Evolutionary conservation across 2,329 filamentous ascomycete genomes (phyloP), one percentile per base, ranked within the genome.

Genomic region (Colletotrichum lini): DNA sequence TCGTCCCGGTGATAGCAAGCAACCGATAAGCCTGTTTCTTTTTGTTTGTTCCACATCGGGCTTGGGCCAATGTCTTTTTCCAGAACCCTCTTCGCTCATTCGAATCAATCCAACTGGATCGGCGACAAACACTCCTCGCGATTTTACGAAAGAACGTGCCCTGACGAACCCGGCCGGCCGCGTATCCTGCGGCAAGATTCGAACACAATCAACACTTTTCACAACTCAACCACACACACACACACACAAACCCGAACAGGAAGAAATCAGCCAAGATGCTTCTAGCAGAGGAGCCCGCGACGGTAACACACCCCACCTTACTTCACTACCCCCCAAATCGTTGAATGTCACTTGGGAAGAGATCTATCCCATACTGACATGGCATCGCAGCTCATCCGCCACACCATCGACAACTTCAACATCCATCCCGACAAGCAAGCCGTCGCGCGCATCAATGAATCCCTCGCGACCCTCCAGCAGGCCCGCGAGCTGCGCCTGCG

Each of bases 321-420:
- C 73, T 89, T 13, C 3, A 0, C 30, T 16, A 18, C 26, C 38
- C 18, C 18, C n/a, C 18, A 21, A 38, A 12, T 21, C 2, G n/a
- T 49, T 57, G 58, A 49, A 6, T n/a, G 47, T 58, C 23, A 13
- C 23, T 60, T 49, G n/a, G 15, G 35, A 38, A 58, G 15, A n/a
- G 49, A 9, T 44, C 35, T 61, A 35, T 38, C 40, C 35, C 61
- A 30, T 42, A 54, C 35, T 44, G 49, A 54, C 49, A 26, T 15
- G 1, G 21, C 7, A 62, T 67, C 67, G 57, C 82, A 96, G 93
- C 92, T 98, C 79, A 97, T 99, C 84, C 89, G 92, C 79, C 93
- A 97, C 84, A 98, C 95, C 52, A 93, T 97, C 78, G 89, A 91
- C 77, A 98, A 98, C 87, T 99, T 99, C 90, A 96, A 97, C 85